phyloP scores from a whole-genome alignment of 1,284 basidiomycete genomes.

The Heliocybe sulcata region DNA sequence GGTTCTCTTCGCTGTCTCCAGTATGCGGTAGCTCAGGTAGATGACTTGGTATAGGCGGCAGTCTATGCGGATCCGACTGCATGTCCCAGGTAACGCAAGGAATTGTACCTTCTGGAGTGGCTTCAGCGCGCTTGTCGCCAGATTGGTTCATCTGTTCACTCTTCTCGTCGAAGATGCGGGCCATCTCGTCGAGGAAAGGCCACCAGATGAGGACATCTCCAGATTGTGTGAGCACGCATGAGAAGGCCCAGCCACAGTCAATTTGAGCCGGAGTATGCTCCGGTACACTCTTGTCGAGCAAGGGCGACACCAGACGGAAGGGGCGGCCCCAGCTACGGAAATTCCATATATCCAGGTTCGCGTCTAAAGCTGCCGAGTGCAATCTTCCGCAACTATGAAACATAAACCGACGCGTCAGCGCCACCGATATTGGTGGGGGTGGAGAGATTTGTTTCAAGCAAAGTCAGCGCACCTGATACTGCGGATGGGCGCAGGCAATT shows the following conservation, averaged over 20 bases:
- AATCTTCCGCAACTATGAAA: constrained; percentile 60
- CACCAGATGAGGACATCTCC: constrained; percentile 76
- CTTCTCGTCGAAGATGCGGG: constrained; percentile 26
- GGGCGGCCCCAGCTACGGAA: constrained; percentile 72
- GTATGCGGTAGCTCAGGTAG: constrained; percentile 40
- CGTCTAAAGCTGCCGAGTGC: constrained; percentile 63
- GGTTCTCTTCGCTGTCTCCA: constrained; percentile 19
- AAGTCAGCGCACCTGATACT: constrained; percentile 49
- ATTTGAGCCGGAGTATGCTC: constrained; percentile 57
- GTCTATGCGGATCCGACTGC: constrained; percentile 38
- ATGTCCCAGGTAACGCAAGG: constrained; percentile 57
- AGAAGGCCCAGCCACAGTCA: constrained; percentile 78
- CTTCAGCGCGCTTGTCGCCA: constrained; percentile 27
- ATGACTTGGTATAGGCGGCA: constrained; percentile 27
- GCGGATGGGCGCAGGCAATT: constrained; percentile 47
- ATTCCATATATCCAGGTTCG: constrained; percentile 54
- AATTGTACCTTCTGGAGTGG: constrained; percentile 33
- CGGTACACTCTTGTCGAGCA: constrained; percentile 34
- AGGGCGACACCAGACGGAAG: constrained; percentile 47
- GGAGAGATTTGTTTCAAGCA: neutral
- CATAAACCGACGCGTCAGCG: constrained; percentile 7
- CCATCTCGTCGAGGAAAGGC: constrained; percentile 47
- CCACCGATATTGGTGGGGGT: constrained; percentile 1
- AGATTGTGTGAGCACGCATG: constrained; percentile 57
- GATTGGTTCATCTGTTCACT: constrained; percentile 38